phyloP scores from a whole-genome alignment of 1,284 basidiomycete species.

The Sporisorium exsertum region DNA sequence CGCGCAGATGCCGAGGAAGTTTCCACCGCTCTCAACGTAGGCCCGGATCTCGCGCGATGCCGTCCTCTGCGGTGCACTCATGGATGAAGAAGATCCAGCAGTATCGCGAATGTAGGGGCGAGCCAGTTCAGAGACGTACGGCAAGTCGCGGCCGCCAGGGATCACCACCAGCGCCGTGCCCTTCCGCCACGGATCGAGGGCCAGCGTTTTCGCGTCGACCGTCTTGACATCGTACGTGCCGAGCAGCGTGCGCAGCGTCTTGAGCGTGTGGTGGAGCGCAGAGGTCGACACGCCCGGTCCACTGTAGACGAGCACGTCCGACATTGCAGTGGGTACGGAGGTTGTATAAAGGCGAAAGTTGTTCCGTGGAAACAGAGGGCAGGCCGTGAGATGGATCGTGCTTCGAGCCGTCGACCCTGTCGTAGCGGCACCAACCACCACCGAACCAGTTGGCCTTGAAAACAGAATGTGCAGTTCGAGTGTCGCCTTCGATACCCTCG shows the following conservation, averaged over 20 bases:
- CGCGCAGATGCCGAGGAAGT: conserved; percentile 77
- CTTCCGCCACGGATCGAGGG: conserved; percentile 59
- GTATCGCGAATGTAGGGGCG: conserved; percentile 20
- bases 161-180: conserved; percentile 55
- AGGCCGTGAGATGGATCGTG: neutral
- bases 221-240: conserved; percentile 61
- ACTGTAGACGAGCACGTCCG: conserved; percentile 62
- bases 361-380: neutral
- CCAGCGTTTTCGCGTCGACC: conserved; percentile 47
- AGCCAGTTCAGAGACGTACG: conserved; percentile 53
- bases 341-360: neutral
- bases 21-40: conserved; percentile 78
- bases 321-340: conserved; percentile 32
- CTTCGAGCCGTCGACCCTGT: neutral
- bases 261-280: conserved; percentile 59
- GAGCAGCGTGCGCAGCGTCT: conserved; percentile 49
- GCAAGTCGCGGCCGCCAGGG: conserved; percentile 61
- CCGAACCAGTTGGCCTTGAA: too few species aligned
- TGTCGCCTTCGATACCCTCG: neutral
- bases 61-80: conserved; percentile 1
- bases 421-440: neutral
- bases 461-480: neutral
- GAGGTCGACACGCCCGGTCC: conserved; percentile 64
- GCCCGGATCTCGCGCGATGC: conserved; percentile 71
- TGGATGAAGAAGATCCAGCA: conserved; percentile 7